phyloP scores from a whole-genome alignment of 2,329 filamentous ascomycete species.

The Periconia digitata region DNA sequence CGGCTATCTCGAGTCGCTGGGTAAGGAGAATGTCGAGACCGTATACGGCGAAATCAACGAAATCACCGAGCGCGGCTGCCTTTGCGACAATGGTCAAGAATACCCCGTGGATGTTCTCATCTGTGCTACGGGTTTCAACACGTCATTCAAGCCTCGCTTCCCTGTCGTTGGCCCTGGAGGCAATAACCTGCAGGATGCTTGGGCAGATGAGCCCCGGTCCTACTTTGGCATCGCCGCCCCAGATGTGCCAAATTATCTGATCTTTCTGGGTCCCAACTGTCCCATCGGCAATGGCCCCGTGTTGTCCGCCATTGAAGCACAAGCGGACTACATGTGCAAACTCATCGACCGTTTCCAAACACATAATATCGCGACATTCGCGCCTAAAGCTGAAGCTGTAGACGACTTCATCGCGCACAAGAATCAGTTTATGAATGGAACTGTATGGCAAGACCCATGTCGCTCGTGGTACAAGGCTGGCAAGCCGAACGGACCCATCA shows the following conservation, averaged over 20 bases:
- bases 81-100: constrained; percentile 36
- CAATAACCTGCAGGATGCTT: constrained; percentile 48
- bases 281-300: constrained; percentile 48
- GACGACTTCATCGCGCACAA: constrained; percentile 54
- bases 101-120: constrained; percentile 41
- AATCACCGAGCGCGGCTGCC: constrained; percentile 43
- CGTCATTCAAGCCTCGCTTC: constrained; percentile 49
- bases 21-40: constrained; percentile 45
- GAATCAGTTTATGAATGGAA: constrained; percentile 49
- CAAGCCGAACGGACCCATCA: constrained; percentile 36
- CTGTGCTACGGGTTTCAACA: constrained; percentile 43
- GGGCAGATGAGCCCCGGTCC: constrained; percentile 43
- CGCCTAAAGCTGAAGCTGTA: constrained; percentile 50
- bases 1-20: constrained; percentile 47
- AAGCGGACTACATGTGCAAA: constrained; percentile 55
- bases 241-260: constrained; percentile 51
- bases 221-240: constrained; percentile 52
- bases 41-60: constrained; percentile 43
- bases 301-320: constrained; percentile 48
- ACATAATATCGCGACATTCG: constrained; percentile 48
- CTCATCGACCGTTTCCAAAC: constrained; percentile 54
- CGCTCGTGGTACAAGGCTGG: constrained; percentile 47
- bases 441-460: constrained; percentile 51
- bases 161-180: constrained; percentile 45
- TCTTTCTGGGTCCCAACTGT: constrained; percentile 47